Base-by-base conservation (phyloP, 768 basidiomycete species). In the Phaeotremella fagi region DNA sequence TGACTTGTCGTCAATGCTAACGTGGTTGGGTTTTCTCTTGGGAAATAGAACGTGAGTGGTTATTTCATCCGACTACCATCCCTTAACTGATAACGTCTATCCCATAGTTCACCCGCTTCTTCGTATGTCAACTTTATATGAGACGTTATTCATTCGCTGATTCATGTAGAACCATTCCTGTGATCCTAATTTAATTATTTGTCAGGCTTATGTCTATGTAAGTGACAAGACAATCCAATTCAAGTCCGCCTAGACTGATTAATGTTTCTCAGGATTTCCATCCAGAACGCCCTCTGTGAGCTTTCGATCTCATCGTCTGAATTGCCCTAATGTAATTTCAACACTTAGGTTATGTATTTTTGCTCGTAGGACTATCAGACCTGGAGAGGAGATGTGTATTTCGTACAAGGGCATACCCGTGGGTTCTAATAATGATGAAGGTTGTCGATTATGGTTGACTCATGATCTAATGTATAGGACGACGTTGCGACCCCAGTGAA, bases 101-200 rank as follows among this genome's bases (percentile, higher is more conserved):
- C 22, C 55, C 11, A 33, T 33, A 92, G 90, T 90, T 91, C 73
- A 91, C 90, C n/a, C 82, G 90, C 27, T 94, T 88, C 65, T 74
- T 92, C 61, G 90, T 88, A 68, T 64, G 82, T 78, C 22, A 25
- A 11, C 2, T 46, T 25, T 29, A 2, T 31, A 23, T 27, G 29
- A 46, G 3, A 27, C n/a, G 20, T 7, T 26, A 6, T 18, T 31
- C 33, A 22, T 22, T 12, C 24, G 44, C 31, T 61, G 41, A 50
- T 24, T 23, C 25, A 22, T 2, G 54, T 42, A 91, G 89, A 95
- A 94, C 60, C 90, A 95, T 61, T 89, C 86, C 16, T 94, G 91
- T 63, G 85, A 89, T 52, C 90, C 90, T 0, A 95, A 94, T 67
- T 84, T 85, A 59, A 69, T 70, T 4, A 79, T 90, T 20, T 79